Percentiles rank a stretch among this genome's conserved stretches.
Evolutionary conservation across 768 basidiomycete genomes (phyloP).

Genomic region (Amanita fuliginea): DNA sequence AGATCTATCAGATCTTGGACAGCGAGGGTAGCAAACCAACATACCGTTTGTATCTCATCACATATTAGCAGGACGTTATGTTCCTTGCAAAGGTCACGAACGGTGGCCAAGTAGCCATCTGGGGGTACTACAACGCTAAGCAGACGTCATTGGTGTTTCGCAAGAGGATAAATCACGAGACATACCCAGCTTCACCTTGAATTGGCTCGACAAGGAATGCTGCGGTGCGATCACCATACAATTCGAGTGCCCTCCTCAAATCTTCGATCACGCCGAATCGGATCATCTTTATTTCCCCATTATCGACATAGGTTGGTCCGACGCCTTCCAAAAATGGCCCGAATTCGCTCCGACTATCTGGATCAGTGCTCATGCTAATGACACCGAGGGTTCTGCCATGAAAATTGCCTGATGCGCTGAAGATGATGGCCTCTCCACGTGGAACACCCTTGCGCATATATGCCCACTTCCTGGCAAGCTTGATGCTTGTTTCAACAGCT

Average conservation of each 20-base stretch:
- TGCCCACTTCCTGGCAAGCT: slow-evolving; percentile 95
- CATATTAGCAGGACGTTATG: slow-evolving; percentile 94
- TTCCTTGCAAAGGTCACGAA: slow-evolving; percentile 78
- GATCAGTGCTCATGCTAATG: slow-evolving; percentile 86
- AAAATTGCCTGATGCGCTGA: slow-evolving; percentile 87
- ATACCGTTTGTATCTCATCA: slow-evolving; percentile 94
- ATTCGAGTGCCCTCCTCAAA: slow-evolving; percentile 68
- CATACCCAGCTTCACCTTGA: slow-evolving; percentile 96
- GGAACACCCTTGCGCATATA: slow-evolving; percentile 79
- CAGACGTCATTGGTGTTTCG: background rate
- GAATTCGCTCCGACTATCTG: slow-evolving; percentile 77
- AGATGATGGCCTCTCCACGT: slow-evolving; percentile 74
- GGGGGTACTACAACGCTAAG: slow-evolving; percentile 85
- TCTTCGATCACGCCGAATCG: slow-evolving; percentile 79
- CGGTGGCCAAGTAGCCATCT: slow-evolving; percentile 70
- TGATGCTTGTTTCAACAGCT: slow-evolving; percentile 95
- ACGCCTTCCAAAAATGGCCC: slow-evolving; percentile 85
- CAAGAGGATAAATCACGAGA: background rate
- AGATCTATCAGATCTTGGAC: background rate
- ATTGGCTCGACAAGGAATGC: slow-evolving; percentile 97
- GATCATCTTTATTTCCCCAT: slow-evolving; percentile 45
- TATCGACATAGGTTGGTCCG: slow-evolving; percentile 65
- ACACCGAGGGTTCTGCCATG: slow-evolving; percentile 89
- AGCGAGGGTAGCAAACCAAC: slow-evolving; percentile 11
- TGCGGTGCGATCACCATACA: slow-evolving; percentile 74